Evolutionary conservation across 2,329 filamentous ascomycete species (phyloP).

Genomic region (Trichoderma endophyticum): DNA sequence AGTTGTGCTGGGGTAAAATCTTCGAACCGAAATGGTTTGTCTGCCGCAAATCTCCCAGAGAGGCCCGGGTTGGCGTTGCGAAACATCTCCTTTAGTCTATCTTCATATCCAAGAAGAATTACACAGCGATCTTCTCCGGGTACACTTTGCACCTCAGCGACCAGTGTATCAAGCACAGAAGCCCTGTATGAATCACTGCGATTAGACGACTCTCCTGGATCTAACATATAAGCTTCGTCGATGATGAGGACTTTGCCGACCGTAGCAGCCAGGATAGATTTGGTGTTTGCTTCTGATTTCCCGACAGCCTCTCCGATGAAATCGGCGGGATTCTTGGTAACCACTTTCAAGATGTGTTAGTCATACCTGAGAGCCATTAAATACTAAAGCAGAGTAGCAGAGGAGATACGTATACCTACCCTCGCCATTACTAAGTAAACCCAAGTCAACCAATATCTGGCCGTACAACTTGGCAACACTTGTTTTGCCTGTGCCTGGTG

Average conservation of each 20-base stretch:
- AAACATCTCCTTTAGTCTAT: neutral
- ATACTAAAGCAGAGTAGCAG: neutral
- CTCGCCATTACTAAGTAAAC: constrained; percentile 52
- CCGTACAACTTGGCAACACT: constrained; percentile 71
- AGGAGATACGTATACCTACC: neutral
- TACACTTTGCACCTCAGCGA: neutral
- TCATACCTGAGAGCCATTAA: neutral
- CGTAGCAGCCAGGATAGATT: constrained; percentile 53
- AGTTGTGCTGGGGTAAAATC: neutral
- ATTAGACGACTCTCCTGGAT: neutral
- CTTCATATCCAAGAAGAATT: neutral
- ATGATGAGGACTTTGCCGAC: constrained; percentile 67
- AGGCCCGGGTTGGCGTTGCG: constrained; percentile 1
- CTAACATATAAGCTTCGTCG: constrained; percentile 60
- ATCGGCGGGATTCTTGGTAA: constrained; percentile 60
- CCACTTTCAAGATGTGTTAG: constrained; percentile 33
- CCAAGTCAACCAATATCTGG: constrained; percentile 71
- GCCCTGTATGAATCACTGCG: neutral
- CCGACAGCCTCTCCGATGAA: constrained; percentile 66
- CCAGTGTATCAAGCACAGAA: neutral
- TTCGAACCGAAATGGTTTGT: neutral
- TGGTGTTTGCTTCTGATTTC: constrained; percentile 65
- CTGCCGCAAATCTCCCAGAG: neutral
- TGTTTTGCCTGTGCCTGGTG: constrained; percentile 69
- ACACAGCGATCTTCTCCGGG: constrained; percentile 6